Evolutionary conservation across 257 asterid genomes (phyloP), one percentile per base, ranked within the genome.

Genomic region (Avicennia marina): DNA sequence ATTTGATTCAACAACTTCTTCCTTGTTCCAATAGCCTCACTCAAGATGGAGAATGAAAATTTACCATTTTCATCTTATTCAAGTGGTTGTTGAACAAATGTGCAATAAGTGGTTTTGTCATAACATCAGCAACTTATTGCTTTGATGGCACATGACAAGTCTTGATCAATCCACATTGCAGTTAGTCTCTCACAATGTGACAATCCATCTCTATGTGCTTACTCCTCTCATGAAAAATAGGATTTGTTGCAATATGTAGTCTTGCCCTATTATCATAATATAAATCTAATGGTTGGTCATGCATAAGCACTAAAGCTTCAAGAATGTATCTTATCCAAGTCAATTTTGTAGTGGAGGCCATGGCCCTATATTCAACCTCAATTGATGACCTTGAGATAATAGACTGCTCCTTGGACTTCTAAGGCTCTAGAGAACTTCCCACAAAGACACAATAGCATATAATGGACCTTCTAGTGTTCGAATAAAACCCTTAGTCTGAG

Each of bases 261-360:
- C 31, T 6, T 4, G 31, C 17, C 1, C 11, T 10, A 4, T 46
- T 46, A 8, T 46, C 53, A 19, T 15, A 46, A 10, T 0, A 10
- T 1, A 46, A 22, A 0, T 0, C 0, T 5, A 4, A 0, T 0
- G 3, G 7, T 4, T 10, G 13, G 0, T 0, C 1, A 8, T 1
- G 13, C 15, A 2, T 12, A n/a, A n/a, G n/a, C n/a, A n/a, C 31
- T 15, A 20, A 19, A 22, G 19, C 53, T 4, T 0, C 21, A 4
- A 46, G 13, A 1, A 46, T 1, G 6, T 25, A 4, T 1, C 0
- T 1, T 0, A 46, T 2, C 53, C 53, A 46, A 20, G 17, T 7
- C 0, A 46, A 1, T 12, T 46, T 31, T 1, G 7, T 2, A 0
- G 32, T 22, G 0, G 16, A 2, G 9, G 31, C 17, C 53, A 46